phyloP scores from a whole-genome alignment of 345 rosid genomes.

The Turritis glabra region DNA sequence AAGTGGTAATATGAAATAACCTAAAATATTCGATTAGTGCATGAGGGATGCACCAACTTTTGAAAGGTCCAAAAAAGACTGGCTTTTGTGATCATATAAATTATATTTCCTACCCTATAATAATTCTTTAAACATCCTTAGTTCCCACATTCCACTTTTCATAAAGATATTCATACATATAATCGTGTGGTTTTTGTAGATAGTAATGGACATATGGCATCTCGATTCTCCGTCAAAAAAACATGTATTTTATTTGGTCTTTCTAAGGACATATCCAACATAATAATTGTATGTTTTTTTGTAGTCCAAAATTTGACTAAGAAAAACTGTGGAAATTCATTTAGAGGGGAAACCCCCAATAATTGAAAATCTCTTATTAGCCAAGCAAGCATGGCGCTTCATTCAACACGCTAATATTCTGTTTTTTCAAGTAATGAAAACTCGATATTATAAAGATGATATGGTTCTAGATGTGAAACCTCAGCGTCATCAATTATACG shows the following conservation, averaged over 20 bases:
- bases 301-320: conserved; percentile 5
- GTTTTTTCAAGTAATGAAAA: no score
- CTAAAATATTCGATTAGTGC: neutral
- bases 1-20: conserved; percentile 6
- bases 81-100: neutral
- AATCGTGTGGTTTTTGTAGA: neutral
- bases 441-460: no score
- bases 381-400: no score
- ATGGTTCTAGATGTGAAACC: no score
- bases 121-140: neutral
- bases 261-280: neutral
- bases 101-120: neutral
- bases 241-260: no score
- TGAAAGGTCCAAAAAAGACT: conserved; percentile 2
- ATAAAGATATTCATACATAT: neutral
- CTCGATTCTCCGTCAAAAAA: no score
- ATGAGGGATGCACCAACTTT: neutral
- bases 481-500: no score
- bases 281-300: neutral
- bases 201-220: neutral
- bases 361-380: no score
- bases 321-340: neutral
- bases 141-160: neutral
- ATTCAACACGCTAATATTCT: no score
- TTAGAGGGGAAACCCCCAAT: neutral